Evolutionary conservation across 352 stramenopile genomes (phyloP).

Genomic region (Nothophytophthora sp.): DNA sequence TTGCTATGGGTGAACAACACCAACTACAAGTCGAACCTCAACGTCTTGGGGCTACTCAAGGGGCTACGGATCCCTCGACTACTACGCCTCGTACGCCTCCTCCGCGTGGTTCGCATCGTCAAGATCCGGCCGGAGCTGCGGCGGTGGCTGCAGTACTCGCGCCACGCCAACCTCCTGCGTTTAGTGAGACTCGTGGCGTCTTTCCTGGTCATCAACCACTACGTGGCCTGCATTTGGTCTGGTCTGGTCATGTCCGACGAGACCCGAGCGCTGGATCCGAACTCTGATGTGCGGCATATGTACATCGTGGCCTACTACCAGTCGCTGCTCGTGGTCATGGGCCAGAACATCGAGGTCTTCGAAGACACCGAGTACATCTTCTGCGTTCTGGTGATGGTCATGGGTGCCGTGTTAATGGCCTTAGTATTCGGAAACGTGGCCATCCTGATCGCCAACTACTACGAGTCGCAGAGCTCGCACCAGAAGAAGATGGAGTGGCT

Average conservation of each 20-base stretch:
- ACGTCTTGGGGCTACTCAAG: conserved; percentile 69
- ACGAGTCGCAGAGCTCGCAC: conserved; percentile 80
- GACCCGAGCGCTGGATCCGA: conserved; percentile 37
- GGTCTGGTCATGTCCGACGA: conserved; percentile 56
- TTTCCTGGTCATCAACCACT: conserved; percentile 81
- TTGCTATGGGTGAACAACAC: conserved; percentile 53
- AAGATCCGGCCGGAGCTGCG: conserved; percentile 72
- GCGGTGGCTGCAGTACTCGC: conserved; percentile 83
- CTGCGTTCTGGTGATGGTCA: conserved; percentile 64
- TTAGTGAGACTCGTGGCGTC: conserved; percentile 64
- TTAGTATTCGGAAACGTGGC: conserved; percentile 88
- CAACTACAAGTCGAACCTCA: conserved; percentile 47
- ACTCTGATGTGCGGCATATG: conserved; percentile 31
- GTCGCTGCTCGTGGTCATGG: conserved; percentile 76
- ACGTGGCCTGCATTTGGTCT: conserved; percentile 80
- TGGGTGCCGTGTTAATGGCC: conserved; percentile 80
- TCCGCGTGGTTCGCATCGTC: conserved; percentile 73
- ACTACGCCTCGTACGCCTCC: conserved; percentile 64
- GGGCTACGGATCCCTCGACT: conserved; percentile 65
- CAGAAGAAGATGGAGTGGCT: conserved; percentile 90
- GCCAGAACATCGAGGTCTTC: conserved; percentile 71
- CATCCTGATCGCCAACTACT: conserved; percentile 87
- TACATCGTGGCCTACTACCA: conserved; percentile 76
- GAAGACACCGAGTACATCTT: conserved; percentile 78
- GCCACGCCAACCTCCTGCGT: conserved; percentile 73